Evolutionary conservation across 176 grass and related monocot species (phyloP).

Genomic region (Tillandsia fasciculata): DNA sequence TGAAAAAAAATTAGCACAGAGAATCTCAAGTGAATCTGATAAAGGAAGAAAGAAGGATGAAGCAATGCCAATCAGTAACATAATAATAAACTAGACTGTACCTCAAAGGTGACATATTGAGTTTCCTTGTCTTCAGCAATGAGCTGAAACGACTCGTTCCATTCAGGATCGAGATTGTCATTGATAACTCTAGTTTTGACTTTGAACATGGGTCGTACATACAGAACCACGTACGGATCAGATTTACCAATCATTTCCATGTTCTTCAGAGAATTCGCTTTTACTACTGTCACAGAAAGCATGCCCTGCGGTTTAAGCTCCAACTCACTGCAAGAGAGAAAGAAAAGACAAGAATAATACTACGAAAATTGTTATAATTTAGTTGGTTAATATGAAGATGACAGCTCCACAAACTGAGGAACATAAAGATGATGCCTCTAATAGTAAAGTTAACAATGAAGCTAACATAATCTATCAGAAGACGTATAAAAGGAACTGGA

Average conservation of each 20-base stretch:
- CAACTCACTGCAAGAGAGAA: conserved; percentile 55
- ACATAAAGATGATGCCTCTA: too few species aligned
- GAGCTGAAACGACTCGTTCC: conserved; percentile 80
- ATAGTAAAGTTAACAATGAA: too few species aligned
- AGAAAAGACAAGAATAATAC: background rate
- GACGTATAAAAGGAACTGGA: too few species aligned
- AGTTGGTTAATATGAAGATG: background rate
- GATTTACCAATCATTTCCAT: conserved; percentile 95
- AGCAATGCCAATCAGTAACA: background rate
- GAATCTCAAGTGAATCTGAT: background rate
- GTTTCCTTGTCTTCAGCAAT: conserved; percentile 93
- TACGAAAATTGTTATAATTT: background rate
- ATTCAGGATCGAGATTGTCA: conserved; percentile 81
- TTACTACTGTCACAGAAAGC: conserved; percentile 55
- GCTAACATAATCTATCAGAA: too few species aligned
- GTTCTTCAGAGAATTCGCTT: conserved; percentile 76
- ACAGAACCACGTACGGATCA: conserved; percentile 83
- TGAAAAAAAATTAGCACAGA: too few species aligned
- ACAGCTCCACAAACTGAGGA: too few species aligned
- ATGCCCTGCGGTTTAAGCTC: conserved; percentile 91
- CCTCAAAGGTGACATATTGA: conserved; percentile 66
- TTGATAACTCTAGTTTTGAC: conserved; percentile 76
- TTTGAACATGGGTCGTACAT: conserved; percentile 89
- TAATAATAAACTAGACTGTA: conserved; percentile 2
- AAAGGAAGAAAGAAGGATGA: background rate